A percentile compares a stretch with the other conserved stretches of the same genome.
These are phyloP conservation scores for Paspalum vaginatum DNA, from an alignment of 176 grass and related monocot genomes.

Conservation along the genomic window DNA sequence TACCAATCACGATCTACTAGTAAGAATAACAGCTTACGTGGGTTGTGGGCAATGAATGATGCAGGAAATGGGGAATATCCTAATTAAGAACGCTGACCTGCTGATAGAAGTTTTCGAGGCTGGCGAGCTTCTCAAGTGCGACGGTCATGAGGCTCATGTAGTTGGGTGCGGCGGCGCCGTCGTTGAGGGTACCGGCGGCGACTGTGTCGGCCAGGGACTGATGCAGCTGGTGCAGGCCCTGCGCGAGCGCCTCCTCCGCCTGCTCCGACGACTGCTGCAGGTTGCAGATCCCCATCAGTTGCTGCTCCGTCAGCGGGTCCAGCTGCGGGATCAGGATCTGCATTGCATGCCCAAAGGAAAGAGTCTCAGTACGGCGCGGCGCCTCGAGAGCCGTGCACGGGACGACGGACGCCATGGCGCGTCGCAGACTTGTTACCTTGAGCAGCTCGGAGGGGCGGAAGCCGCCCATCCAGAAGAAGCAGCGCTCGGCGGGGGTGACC, in stretches of 20 bases:
- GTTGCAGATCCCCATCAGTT: conserved; percentile 69
- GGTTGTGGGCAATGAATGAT: neutral
- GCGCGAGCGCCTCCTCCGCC: conserved; percentile 85
- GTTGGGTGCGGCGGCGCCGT: conserved; percentile 49
- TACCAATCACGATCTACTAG: conserved; percentile 6
- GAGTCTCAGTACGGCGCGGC: conserved; percentile 12
- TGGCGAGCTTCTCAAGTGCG: conserved; percentile 72
- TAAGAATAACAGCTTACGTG: neutral
- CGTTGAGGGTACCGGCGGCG: conserved; percentile 67
- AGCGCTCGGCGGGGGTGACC: conserved; percentile 77
- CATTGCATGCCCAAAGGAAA: conserved; percentile 21
- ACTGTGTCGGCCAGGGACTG: conserved; percentile 66
- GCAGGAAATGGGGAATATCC: neutral
- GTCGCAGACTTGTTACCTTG: conserved; percentile 51
- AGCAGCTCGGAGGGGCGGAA: conserved; percentile 91
- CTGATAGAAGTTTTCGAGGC: conserved; percentile 78
- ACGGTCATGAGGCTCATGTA: conserved; percentile 72
- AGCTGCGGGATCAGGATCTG: conserved; percentile 73
- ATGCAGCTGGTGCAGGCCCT: conserved; percentile 81
- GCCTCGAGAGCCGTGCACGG: conserved; percentile 6
- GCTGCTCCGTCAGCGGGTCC: conserved; percentile 90
- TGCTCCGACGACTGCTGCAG: conserved; percentile 91
- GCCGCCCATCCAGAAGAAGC: conserved; percentile 99
- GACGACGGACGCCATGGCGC: neutral
- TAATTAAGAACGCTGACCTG: conserved; percentile 51